Percentiles rank a stretch among this genome's conserved stretches.
Evolutionary conservation across 352 stramenopile genomes (phyloP).

Genomic region (Phytophthora agathidicida): DNA sequence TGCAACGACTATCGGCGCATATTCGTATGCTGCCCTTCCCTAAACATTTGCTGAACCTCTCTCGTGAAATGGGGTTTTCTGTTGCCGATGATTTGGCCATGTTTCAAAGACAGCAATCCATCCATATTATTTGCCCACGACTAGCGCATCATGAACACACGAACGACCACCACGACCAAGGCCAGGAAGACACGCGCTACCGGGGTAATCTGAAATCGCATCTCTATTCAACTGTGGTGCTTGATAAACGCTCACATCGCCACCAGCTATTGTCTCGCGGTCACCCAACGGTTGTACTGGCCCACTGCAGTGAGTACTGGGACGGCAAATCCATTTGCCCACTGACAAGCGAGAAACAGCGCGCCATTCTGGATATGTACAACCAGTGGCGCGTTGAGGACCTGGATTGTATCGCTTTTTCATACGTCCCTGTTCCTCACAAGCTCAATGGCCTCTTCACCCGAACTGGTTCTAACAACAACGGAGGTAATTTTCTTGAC

Average conservation of each 20-base stretch:
- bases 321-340: conserved; percentile 89
- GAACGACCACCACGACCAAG: conserved; percentile 86
- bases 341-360: conserved; percentile 78
- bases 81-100: conserved; percentile 60
- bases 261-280: conserved; percentile 82
- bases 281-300: conserved; percentile 72
- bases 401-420: conserved; percentile 84
- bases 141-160: conserved; percentile 85
- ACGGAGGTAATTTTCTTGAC: conserved; percentile 17
- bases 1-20: conserved; percentile 81
- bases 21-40: conserved; percentile 87
- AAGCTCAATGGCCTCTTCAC: conserved; percentile 72
- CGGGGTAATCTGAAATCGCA: conserved; percentile 87
- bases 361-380: conserved; percentile 88
- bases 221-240: conserved; percentile 85
- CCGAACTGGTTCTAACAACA: conserved; percentile 20
- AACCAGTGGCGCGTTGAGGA: conserved; percentile 90
- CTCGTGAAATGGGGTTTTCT: conserved; percentile 83
- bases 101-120: conserved; percentile 73
- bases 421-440: conserved; percentile 78
- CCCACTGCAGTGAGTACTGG: conserved; percentile 88
- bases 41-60: conserved; percentile 80
- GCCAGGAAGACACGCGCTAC: conserved; percentile 84
- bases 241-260: conserved; percentile 80
- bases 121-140: conserved; percentile 85